These are phyloP conservation scores for Paraglomus brasilianum DNA, from an alignment of 192 early-diverging fungal genomes.

Conservation along the genomic window DNA sequence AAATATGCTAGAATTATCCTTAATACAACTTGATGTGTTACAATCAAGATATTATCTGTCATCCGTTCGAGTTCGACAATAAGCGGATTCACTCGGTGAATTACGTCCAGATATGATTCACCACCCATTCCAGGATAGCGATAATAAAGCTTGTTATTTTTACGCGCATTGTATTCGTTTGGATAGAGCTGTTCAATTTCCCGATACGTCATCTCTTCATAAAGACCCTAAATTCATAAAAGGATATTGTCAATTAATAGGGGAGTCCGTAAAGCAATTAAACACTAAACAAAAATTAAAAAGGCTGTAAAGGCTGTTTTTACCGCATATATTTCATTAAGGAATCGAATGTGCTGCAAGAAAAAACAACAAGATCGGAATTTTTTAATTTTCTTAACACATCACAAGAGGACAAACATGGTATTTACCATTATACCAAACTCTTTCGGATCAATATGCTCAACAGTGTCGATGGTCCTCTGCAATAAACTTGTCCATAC, in stretches of 20 bases:
- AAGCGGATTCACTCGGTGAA: slow-evolving; percentile 87
- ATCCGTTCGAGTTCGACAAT: slow-evolving; percentile 97
- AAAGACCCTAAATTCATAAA: slow-evolving; percentile 35
- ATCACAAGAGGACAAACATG: no score
- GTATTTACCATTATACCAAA: slow-evolving; percentile 74
- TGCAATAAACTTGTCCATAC: slow-evolving; percentile 90
- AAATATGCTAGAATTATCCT: slow-evolving; percentile 90
- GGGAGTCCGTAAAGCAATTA: neutral
- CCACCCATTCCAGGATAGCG: slow-evolving; percentile 96
- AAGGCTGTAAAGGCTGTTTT: slow-evolving; percentile 18
- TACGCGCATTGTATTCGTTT: slow-evolving; percentile 76
- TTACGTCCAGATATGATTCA: slow-evolving; percentile 92
- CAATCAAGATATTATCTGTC: slow-evolving; percentile 79
- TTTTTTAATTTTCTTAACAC: neutral
- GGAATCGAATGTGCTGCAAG: slow-evolving; percentile 62
- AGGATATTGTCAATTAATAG: slow-evolving; percentile 21
- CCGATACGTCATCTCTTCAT: slow-evolving; percentile 73
- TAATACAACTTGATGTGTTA: slow-evolving; percentile 91
- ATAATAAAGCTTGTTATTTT: slow-evolving; percentile 86
- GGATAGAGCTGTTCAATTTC: slow-evolving; percentile 82
- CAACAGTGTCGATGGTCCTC: slow-evolving; percentile 82
- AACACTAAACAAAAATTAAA: neutral
- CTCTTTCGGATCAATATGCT: slow-evolving; percentile 70
- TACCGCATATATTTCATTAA: slow-evolving; percentile 96
- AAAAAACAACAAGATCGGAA: neutral